Evolutionary conservation across 257 asterid genomes (phyloP).

Genomic region (Salvia hispanica): DNA sequence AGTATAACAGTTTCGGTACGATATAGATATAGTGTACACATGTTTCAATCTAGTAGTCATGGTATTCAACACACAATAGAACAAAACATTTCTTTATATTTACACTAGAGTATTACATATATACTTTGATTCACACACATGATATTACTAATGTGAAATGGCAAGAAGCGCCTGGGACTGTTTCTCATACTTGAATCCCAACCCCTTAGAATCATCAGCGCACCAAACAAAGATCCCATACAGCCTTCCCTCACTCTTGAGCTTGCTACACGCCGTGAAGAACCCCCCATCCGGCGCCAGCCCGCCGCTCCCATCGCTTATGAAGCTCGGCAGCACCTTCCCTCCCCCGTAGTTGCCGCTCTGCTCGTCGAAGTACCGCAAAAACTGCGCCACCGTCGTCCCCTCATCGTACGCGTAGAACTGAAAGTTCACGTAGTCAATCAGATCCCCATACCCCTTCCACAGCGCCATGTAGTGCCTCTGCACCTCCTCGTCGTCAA

Average conservation of each 20-base stretch:
- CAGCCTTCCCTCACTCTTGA: constrained; percentile 56
- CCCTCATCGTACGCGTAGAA: constrained; percentile 74
- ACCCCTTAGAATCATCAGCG: constrained; percentile 73
- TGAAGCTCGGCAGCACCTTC: constrained; percentile 57
- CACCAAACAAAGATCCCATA: constrained; percentile 79
- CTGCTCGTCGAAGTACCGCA: constrained; percentile 51
- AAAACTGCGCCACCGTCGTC: constrained; percentile 59
- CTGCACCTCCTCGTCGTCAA: constrained; percentile 61
- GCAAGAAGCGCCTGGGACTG: constrained; percentile 46
- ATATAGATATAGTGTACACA: no score
- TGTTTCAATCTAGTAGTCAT: no score
- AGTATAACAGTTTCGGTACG: no score
- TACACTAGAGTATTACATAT: no score
- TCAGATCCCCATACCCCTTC: constrained; percentile 47
- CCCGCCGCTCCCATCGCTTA: constrained; percentile 65
- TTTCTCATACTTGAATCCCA: constrained; percentile 54
- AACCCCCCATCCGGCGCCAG: constrained; percentile 60
- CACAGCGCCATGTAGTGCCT: constrained; percentile 69
- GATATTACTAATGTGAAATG: constrained; percentile 29
- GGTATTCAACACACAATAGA: no score
- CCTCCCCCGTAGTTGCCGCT: constrained; percentile 58
- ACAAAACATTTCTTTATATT: no score
- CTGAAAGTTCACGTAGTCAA: constrained; percentile 79
- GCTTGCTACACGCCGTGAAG: constrained; percentile 54
- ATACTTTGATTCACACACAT: not conserved